phyloP scores from a whole-genome alignment of 192 early-diverging fungal species.

The Allomyces macrogynus region DNA sequence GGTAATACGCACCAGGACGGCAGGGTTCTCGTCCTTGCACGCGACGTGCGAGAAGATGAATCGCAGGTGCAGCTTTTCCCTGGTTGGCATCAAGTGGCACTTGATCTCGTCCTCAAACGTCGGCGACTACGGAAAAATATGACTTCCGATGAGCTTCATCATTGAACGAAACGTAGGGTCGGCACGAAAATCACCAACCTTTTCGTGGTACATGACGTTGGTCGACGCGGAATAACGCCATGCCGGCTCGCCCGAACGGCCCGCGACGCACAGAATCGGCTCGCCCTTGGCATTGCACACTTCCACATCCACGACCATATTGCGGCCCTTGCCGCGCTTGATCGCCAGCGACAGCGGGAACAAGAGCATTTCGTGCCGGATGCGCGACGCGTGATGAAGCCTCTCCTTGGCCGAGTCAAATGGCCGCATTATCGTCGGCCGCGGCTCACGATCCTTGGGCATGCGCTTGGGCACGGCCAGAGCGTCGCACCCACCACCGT shows the following conservation, averaged over 20 bases:
- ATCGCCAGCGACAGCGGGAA: neutral
- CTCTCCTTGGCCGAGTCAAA: neutral
- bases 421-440: neutral
- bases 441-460: neutral
- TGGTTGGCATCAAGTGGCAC: neutral
- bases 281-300: neutral
- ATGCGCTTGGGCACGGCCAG: neutral
- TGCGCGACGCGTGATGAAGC: neutral
- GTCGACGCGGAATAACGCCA: neutral
- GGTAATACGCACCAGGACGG: neutral
- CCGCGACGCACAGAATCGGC: neutral
- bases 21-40: neutral
- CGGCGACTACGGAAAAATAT: neutral
- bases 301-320: neutral
- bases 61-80: neutral
- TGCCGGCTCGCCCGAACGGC: neutral
- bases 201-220: neutral
- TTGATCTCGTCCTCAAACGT: neutral
- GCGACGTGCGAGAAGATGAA: neutral
- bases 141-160: too few species aligned
- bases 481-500: neutral
- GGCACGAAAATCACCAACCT: neutral
- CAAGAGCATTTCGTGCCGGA: neutral
- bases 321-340: neutral
- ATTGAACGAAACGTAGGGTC: too few species aligned